Percentiles rank a stretch among this genome's conserved stretches.
Conservation (phyloP, 192 early-diverging fungal species). For the Thamnidium elegans region DNA sequence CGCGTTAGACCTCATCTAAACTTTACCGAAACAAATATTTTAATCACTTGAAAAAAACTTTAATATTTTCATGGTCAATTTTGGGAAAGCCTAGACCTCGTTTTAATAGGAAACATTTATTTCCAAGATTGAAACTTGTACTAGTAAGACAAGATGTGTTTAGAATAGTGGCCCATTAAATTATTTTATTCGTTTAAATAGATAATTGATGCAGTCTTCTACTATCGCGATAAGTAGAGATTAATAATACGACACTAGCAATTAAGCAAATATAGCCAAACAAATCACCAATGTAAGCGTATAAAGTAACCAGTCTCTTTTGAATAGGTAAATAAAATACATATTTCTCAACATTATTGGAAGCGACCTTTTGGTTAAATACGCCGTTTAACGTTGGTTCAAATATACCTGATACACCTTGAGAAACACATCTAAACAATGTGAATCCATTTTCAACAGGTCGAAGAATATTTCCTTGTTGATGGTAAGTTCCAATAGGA, state of each 20-base stretch:
- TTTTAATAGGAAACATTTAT: too few relatives aligned
- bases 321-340: conserved; percentile 2
- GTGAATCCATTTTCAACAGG: conserved; percentile 47
- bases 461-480: conserved; percentile 36
- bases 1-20: too few relatives aligned
- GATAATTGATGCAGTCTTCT: too few relatives aligned
- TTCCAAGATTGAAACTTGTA: too few relatives aligned
- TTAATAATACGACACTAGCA: neutral
- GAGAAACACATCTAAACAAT: conserved; percentile 40
- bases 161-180: too few relatives aligned
- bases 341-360: conserved; percentile 2
- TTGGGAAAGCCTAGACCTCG: too few relatives aligned
- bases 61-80: too few relatives aligned
- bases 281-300: conserved; percentile 4
- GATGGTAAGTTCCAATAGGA: conserved; percentile 41
- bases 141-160: too few relatives aligned
- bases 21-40: too few relatives aligned
- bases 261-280: neutral
- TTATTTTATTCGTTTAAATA: too few relatives aligned
- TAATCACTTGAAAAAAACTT: too few relatives aligned
- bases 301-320: neutral
- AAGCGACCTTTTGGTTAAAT: conserved; percentile 1
- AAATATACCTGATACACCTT: conserved; percentile 41
- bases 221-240: too few relatives aligned
- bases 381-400: neutral